phyloP scores from a whole-genome alignment of 257 asterid species.

The Ajuga chamaepitys region DNA sequence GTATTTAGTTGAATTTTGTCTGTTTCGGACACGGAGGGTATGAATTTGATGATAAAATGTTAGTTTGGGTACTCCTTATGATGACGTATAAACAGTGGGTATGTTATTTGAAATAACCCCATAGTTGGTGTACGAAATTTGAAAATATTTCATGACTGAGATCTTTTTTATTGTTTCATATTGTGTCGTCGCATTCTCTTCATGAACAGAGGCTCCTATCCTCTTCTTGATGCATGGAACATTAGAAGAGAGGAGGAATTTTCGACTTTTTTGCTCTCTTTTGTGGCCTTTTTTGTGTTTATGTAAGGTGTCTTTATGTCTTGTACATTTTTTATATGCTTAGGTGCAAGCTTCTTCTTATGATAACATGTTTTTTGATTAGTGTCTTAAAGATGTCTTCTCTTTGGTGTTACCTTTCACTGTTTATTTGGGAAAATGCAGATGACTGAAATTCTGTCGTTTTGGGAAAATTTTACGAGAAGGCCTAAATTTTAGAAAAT shows the following conservation, averaged over 20 bases:
- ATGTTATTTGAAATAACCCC: no score
- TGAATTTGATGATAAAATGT: no score
- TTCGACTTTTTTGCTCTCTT: background rate
- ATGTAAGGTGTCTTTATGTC: background rate
- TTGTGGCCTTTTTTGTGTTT: background rate
- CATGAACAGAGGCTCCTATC: background rate
- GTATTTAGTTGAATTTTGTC: no score
- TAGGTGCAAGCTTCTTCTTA: background rate
- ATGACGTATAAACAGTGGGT: no score
- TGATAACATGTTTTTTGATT: background rate
- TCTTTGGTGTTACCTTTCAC: background rate
- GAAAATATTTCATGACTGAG: background rate
- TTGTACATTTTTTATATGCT: background rate
- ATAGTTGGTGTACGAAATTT: no score
- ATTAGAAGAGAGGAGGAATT: background rate
- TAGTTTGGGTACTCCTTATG: no score
- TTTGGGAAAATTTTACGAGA: no score
- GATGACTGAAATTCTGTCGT: background rate
- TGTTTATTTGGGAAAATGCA: background rate
- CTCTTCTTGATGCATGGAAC: background rate
- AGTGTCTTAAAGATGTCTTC: background rate
- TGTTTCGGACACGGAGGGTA: no score
- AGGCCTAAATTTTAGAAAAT: no score
- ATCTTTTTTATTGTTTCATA: background rate
- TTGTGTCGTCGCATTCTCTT: background rate